phyloP scores from a whole-genome alignment of 495 filamentous ascomycete species.

The Tuber aestivum region DNA sequence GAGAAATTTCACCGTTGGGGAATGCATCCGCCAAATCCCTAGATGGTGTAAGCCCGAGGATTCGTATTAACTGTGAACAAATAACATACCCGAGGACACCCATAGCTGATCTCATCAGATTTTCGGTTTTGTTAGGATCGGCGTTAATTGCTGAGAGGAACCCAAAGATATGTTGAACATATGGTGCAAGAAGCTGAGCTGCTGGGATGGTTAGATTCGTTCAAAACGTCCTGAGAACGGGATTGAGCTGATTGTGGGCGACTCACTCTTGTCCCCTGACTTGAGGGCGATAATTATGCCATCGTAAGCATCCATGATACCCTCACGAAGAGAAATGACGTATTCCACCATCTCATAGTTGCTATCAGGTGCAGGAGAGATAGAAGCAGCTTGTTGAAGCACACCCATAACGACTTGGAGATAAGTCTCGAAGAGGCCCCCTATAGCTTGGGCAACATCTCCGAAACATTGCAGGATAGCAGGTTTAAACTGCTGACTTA shows the following conservation, averaged over 20 bases:
- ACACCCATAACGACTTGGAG: constrained; percentile 86
- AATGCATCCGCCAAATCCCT: constrained; percentile 93
- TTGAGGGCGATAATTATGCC: constrained; percentile 92
- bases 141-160: constrained; percentile 74
- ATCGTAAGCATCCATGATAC: constrained; percentile 98
- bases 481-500: constrained; percentile 95
- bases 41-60: constrained; percentile 14
- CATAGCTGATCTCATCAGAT: constrained; percentile 84
- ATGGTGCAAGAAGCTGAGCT: constrained; percentile 67
- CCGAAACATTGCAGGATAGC: constrained; percentile 97
- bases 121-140: constrained; percentile 82
- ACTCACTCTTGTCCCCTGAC: constrained; percentile 65
- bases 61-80: constrained; percentile 43
- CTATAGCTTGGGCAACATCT: constrained; percentile 94
- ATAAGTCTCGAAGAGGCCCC: constrained; percentile 85
- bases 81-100: constrained; percentile 82
- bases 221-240: neutral
- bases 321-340: constrained; percentile 85
- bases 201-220: constrained; percentile 38
- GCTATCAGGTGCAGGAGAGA: constrained; percentile 47
- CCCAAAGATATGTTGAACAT: constrained; percentile 80
- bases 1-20: constrained; percentile 76
- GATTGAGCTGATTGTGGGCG: neutral
- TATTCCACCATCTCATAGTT: constrained; percentile 92
- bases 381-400: constrained; percentile 80